Percentiles rank a stretch among this genome's conserved stretches.
Conservation (phyloP, 345 rosid genomes). For the Mallotus nudiflorus region DNA sequence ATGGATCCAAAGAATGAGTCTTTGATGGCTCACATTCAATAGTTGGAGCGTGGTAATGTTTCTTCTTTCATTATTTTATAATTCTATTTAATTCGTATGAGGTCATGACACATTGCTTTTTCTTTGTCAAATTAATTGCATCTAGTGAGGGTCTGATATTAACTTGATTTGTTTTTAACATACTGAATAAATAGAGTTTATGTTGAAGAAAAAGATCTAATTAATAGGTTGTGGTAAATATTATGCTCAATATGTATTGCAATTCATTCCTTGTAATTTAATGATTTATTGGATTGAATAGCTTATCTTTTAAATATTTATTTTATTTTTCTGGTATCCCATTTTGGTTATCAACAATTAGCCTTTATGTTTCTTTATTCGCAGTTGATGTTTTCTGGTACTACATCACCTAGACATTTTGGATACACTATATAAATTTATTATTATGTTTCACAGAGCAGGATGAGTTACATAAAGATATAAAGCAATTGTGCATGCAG, state of each 20-base stretch:
- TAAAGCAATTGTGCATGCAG: constrained; percentile 94
- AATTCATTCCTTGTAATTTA: neutral
- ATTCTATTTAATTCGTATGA: neutral
- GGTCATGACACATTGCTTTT: too few relatives aligned
- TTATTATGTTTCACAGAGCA: constrained; percentile 54
- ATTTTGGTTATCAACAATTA: neutral
- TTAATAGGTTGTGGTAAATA: neutral
- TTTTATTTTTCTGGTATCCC: too few relatives aligned
- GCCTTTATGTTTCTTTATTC: neutral
- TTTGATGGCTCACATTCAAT: constrained; percentile 62
- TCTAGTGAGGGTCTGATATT: neutral
- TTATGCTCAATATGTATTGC: neutral
- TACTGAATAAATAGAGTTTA: neutral
- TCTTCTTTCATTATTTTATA: neutral
- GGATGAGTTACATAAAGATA: constrained; percentile 82
- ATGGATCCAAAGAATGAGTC: constrained; percentile 63
- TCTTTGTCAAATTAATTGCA: constrained; percentile 6
- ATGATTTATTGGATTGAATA: too few relatives aligned
- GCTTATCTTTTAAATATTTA: too few relatives aligned
- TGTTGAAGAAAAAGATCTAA: neutral
- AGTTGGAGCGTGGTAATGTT: constrained; percentile 65
- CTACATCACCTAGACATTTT: neutral
- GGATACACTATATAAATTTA: neutral
- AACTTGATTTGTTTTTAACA: neutral
- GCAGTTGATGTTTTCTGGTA: neutral